Evolutionary conservation across 2,329 filamentous ascomycete genomes (phyloP).

Genomic region (Colletotrichum incanum): DNA sequence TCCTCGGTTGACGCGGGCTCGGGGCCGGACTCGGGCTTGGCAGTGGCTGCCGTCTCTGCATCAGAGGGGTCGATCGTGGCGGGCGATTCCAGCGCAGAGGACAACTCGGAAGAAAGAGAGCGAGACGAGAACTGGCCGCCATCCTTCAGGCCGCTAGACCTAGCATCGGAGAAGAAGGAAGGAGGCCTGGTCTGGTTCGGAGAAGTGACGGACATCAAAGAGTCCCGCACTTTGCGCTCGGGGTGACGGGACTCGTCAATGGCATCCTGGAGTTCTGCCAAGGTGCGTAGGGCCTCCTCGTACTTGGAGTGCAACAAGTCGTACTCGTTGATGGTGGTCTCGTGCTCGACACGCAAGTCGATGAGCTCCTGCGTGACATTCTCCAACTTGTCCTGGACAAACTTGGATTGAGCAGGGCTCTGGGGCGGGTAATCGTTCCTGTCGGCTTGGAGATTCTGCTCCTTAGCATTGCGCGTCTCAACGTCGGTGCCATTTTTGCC

Average conservation of each 20-base stretch:
- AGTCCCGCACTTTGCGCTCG: slow-evolving; percentile 66
- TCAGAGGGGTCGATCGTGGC: slow-evolving; percentile 76
- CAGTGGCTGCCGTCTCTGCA: slow-evolving; percentile 65
- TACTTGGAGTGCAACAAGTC: slow-evolving; percentile 90
- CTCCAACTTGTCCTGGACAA: slow-evolving; percentile 94
- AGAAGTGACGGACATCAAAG: slow-evolving; percentile 68
- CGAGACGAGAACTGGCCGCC: slow-evolving; percentile 81
- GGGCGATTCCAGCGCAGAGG: slow-evolving; percentile 85
- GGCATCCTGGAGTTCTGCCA: slow-evolving; percentile 89
- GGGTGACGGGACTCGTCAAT: slow-evolving; percentile 84
- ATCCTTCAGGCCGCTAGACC: slow-evolving; percentile 80
- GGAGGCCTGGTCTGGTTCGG: slow-evolving; percentile 72
- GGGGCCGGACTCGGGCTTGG: slow-evolving; percentile 54
- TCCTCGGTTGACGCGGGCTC: slow-evolving; percentile 55
- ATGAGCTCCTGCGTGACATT: slow-evolving; percentile 92
- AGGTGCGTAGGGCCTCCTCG: slow-evolving; percentile 85
- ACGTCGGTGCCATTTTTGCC: neutral
- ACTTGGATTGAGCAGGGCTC: slow-evolving; percentile 85
- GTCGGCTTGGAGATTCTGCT: slow-evolving; percentile 35
- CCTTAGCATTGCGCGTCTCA: slow-evolving; percentile 31
- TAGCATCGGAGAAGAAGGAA: slow-evolving; percentile 88
- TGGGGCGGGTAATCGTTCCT: slow-evolving; percentile 64
- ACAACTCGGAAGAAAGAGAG: slow-evolving; percentile 94
- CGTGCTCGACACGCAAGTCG: slow-evolving; percentile 91
- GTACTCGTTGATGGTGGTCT: slow-evolving; percentile 84